A percentile compares a stretch with the other conserved stretches of the same genome.
Evolutionary conservation across 164 flowering plant species (phyloP).

Genomic region (Stephania japonica): DNA sequence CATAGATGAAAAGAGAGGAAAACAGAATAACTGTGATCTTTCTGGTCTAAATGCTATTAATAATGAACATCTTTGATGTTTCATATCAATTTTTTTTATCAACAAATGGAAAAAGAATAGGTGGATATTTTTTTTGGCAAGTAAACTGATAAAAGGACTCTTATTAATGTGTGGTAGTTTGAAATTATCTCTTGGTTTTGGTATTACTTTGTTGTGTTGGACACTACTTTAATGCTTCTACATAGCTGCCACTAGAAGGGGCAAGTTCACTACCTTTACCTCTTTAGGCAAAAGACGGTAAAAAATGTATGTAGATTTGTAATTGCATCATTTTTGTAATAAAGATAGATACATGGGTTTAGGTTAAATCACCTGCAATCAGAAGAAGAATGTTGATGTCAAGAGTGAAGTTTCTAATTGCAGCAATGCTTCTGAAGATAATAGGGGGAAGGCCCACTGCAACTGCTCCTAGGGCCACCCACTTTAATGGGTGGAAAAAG

Average conservation of each 20-base stretch:
- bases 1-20: not conserved
- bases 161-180: not conserved
- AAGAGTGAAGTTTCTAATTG: conserved; percentile 38
- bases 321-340: not conserved
- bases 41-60: not conserved
- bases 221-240: not conserved
- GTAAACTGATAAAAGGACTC: not conserved
- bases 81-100: not conserved
- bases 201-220: not conserved
- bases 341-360: not conserved
- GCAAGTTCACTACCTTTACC: not conserved
- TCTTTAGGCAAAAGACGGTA: not conserved
- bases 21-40: not conserved
- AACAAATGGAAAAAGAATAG: too few relatives aligned
- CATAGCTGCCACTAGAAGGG: not conserved
- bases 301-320: too few relatives aligned
- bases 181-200: too few relatives aligned
- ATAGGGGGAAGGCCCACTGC: conserved; percentile 61
- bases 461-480: conserved; percentile 67
- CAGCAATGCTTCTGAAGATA: conserved; percentile 31
- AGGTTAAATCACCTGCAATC: conserved; percentile 53
- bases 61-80: not conserved
- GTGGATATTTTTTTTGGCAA: too few relatives aligned
- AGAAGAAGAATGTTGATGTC: conserved; percentile 71
- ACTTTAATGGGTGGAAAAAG: conserved; percentile 48